Conservation (phyloP, 2,329 filamentous ascomycete species). For the Fusarium denticulatum region DNA sequence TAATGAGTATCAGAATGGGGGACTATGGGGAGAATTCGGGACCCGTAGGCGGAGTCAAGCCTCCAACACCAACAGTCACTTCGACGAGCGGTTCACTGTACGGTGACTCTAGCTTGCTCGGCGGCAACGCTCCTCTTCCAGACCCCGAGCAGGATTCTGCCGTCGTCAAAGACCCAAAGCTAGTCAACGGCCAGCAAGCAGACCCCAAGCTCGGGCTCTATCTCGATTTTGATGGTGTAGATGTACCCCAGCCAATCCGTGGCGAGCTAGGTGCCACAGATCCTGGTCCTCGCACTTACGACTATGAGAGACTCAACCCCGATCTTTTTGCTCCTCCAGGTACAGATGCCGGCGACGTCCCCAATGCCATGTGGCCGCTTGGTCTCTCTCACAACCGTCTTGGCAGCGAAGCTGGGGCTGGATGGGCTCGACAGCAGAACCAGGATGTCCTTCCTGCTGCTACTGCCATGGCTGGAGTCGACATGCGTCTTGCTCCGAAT, state of each 20-base stretch:
- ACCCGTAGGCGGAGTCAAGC: conserved; percentile 1
- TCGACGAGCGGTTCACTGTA: conserved; percentile 8
- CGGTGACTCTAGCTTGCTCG: conserved; percentile 4
- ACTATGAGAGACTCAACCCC: conserved; percentile 17
- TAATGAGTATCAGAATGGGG: not conserved
- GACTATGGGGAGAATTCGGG: conserved; percentile 20
- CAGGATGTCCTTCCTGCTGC: not conserved
- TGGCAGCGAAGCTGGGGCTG: not conserved
- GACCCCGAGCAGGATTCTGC: conserved; percentile 8
- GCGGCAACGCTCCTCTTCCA: conserved; percentile 2
- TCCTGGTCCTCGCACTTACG: conserved; percentile 10
- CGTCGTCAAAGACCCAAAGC: conserved; percentile 9
- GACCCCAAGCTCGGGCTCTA: conserved; percentile 11
- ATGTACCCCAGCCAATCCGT: conserved; percentile 11
- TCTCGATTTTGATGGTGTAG: conserved; percentile 5
- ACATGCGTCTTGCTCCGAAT: conserved; percentile 10
- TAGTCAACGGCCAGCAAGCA: conserved; percentile 5
- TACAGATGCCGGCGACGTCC: conserved; percentile 6
- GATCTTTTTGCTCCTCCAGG: conserved; percentile 10
- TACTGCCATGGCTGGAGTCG: conserved; percentile 9
- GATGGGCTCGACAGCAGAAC: conserved; percentile 20
- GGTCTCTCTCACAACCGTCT: conserved; percentile 16
- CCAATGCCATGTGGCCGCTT: conserved; percentile 10
- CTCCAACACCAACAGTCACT: conserved; percentile 13
- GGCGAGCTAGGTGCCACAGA: conserved; percentile 7